These are phyloP conservation scores for Beauveria caledonica DNA, from an alignment of 2,329 filamentous ascomycete species.

Conservation along the genomic window DNA sequence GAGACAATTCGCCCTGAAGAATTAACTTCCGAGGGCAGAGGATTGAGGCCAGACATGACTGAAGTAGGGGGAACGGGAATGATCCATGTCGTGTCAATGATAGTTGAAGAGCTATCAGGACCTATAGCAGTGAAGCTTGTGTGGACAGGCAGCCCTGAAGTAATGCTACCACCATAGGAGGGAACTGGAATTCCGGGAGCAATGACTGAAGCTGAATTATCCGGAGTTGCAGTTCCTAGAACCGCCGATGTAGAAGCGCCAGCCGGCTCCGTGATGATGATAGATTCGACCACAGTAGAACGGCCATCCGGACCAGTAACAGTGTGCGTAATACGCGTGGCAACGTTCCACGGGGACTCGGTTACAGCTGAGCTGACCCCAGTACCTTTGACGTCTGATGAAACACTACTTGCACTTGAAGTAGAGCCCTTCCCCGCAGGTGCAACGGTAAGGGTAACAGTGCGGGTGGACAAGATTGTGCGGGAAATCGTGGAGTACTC, in stretches of 20 bases:
- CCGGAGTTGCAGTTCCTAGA: not conserved
- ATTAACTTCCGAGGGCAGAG: not conserved
- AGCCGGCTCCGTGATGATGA: constrained; percentile 19
- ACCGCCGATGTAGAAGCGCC: constrained; percentile 1
- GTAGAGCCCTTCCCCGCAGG: not conserved
- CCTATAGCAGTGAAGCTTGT: constrained; percentile 24
- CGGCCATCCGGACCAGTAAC: constrained; percentile 25
- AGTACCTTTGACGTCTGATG: not conserved
- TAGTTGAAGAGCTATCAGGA: constrained; percentile 20
- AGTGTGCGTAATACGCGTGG: constrained; percentile 21
- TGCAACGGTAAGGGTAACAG: constrained; percentile 14
- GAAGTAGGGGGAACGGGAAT: constrained; percentile 15
- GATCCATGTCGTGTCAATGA: constrained; percentile 21
- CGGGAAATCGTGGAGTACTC: constrained; percentile 8
- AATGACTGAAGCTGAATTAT: not conserved
- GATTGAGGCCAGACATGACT: constrained; percentile 10
- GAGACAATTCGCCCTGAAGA: not conserved
- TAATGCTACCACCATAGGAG: not conserved
- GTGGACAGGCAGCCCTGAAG: constrained; percentile 11
- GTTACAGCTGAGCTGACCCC: not conserved
- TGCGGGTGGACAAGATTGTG: constrained; percentile 16
- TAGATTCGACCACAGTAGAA: constrained; percentile 28
- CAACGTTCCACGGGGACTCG: constrained; percentile 6
- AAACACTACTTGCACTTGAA: not conserved
- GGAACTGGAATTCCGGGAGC: not conserved